A percentile compares a stretch with the other conserved stretches of the same genome.
phyloP scores from a whole-genome alignment of 257 asterid species.

The Fraxinus anomala region DNA sequence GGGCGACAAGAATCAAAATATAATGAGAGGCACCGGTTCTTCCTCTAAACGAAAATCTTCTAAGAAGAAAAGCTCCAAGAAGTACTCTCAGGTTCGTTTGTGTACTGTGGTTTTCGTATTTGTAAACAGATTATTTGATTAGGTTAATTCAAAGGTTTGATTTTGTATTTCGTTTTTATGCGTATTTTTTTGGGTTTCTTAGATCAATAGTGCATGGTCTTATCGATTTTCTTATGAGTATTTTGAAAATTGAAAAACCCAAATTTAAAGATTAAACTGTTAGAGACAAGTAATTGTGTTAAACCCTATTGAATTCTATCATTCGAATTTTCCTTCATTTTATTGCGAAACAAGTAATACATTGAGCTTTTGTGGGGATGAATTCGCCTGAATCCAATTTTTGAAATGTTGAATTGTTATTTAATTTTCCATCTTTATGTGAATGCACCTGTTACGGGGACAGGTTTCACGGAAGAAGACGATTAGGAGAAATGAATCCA shows the following conservation, averaged over 20 bases:
- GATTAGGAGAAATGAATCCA: slow-evolving; percentile 49
- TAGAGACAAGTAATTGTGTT: slow-evolving; percentile 6
- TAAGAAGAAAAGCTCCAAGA: slow-evolving; percentile 56
- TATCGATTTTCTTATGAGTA: neutral
- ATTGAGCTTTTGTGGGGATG: slow-evolving; percentile 12
- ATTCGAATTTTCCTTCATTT: neutral
- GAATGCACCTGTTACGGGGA: slow-evolving; percentile 24
- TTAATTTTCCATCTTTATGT: slow-evolving; percentile 2
- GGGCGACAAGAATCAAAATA: slow-evolving; percentile 6
- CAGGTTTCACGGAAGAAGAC: slow-evolving; percentile 54
- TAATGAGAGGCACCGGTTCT: slow-evolving; percentile 53
- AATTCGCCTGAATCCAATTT: slow-evolving; percentile 12
- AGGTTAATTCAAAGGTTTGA: neutral
- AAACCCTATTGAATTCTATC: neutral
- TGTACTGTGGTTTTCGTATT: neutral
- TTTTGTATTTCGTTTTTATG: neutral
- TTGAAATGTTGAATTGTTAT: neutral
- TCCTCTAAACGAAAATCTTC: slow-evolving; percentile 56
- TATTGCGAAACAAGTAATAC: neutral
- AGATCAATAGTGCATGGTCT: neutral
- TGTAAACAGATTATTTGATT: neutral
- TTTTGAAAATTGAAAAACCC: slow-evolving; percentile 21
- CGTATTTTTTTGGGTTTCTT: slow-evolving; percentile 18
- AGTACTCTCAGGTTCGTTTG: slow-evolving; percentile 49
- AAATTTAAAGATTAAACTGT: slow-evolving; percentile 25